A percentile compares a stretch with the other conserved stretches of the same genome.
Evolutionary conservation across 768 basidiomycete species (phyloP).

Genomic region (Pulveroboletus ravenelii): DNA sequence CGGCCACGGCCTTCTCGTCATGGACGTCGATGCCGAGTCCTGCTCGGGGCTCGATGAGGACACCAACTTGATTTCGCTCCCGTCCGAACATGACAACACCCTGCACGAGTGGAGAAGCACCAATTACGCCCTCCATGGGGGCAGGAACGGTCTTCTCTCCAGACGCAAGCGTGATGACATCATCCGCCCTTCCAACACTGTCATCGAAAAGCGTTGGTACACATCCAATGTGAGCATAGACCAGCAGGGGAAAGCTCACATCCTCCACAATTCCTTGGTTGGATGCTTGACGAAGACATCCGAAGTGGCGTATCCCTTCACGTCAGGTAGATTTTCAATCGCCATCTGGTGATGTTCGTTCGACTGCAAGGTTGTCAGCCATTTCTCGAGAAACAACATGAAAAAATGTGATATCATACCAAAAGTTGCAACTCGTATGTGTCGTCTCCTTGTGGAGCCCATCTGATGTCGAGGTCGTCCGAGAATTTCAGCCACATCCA

Average conservation of each 20-base stretch:
- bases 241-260: conserved; percentile 23
- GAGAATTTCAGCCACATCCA: conserved; percentile 36
- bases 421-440: conserved; percentile 37
- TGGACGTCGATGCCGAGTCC: conserved; percentile 16
- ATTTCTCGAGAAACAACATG: neutral
- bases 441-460: conserved; percentile 31
- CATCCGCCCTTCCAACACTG: conserved; percentile 33
- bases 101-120: conserved; percentile 14
- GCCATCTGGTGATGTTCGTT: conserved; percentile 3
- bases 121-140: conserved; percentile 27
- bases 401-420: conserved; percentile 23
- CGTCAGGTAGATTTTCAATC: conserved; percentile 36
- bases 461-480: conserved; percentile 21
- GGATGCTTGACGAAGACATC: conserved; percentile 46
- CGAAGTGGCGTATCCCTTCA: conserved; percentile 38
- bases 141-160: conserved; percentile 24
- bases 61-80: conserved; percentile 28
- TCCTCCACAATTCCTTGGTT: conserved; percentile 35
- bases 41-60: conserved; percentile 29
- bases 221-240: too few species aligned
- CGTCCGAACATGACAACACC: conserved; percentile 34
- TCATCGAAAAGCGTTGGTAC: neutral
- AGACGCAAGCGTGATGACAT: conserved; percentile 29
- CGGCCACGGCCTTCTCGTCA: conserved; percentile 21
- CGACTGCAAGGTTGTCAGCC: neutral